Evolutionary conservation across 371 early-diverging fungal species (phyloP).

Genomic region (Funneliformis caledonium): DNA sequence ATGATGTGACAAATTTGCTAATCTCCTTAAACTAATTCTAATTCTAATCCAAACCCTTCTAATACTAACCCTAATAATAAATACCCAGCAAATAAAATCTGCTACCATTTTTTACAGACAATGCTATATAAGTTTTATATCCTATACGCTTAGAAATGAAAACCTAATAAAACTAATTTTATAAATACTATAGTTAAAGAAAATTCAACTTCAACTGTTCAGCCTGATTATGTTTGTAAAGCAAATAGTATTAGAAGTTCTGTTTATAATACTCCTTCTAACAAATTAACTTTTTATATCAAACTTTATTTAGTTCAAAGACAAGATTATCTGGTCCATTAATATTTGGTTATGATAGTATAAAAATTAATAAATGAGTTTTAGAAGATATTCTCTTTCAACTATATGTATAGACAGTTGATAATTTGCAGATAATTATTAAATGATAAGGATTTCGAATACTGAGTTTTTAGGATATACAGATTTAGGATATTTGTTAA

Average conservation of each 20-base stretch:
- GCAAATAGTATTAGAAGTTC: background rate
- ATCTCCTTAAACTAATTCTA: no score
- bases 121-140: background rate
- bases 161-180: background rate
- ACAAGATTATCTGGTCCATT: background rate
- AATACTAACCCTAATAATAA: no score
- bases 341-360: background rate
- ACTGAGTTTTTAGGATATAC: background rate
- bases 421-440: background rate
- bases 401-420: background rate
- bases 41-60: no score
- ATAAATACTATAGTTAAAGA: background rate
- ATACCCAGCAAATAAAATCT: no score
- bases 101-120: no score
- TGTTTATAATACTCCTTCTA: background rate
- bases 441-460: background rate
- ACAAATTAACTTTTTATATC: background rate
- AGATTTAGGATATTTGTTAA: background rate
- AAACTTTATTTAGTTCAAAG: background rate
- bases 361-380: background rate
- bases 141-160: background rate
- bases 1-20: no score
- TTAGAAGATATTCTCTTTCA: background rate
- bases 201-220: background rate
- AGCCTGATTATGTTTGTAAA: background rate